Evolutionary conservation across 768 basidiomycete species (phyloP), one percentile per base, ranked within the genome.

Genomic region (Lepiota venenata): DNA sequence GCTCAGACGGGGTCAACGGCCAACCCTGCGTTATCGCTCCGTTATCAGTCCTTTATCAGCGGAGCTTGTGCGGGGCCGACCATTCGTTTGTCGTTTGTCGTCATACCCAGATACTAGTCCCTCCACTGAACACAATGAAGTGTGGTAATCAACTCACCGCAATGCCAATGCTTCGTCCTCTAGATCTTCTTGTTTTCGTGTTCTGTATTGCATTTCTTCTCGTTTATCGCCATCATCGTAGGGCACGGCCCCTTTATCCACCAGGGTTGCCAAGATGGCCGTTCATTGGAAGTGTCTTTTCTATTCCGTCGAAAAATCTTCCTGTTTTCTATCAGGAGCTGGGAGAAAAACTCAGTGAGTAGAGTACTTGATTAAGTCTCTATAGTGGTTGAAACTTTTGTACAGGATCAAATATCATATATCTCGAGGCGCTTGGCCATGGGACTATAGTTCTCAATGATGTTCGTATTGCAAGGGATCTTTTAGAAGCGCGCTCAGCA

Each of bases 401-500:
- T 15, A 25, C 38, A 53, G 51, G 51, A 45, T 45, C 51, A 2
- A 50, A 56, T 32, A 54, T 57, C 10, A 45, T 60, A 3, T 51
- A 57, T 14, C 18, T 48, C 3, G 46, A 49, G 5, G 47, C 46
- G 5, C 15, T 50, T 22, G 54, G 54, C 8, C 35, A 3, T 6
- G n/a, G 39, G 9, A 49, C 55, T 3, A 7, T 60, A 10, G 27
- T 60, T 15, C 20, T 60, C 9, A 46, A 57, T 44, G 47, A 52
- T n/a, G 9, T 48, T 15, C 36, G 53, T 1, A 50, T 47, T 20
- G 56, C 50, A 15, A n/a, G 20, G 2, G 54, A 52, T 2, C 57
- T 60, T n/a, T 20, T 60, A 8, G 60, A 53, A 12, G 58, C 50
- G 20, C 42, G 60, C 4, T 58, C 57, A 2, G 50, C 36, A 1